Conservation (phyloP, 306 rosid genomes). For the Fragaria vesca region DNA sequence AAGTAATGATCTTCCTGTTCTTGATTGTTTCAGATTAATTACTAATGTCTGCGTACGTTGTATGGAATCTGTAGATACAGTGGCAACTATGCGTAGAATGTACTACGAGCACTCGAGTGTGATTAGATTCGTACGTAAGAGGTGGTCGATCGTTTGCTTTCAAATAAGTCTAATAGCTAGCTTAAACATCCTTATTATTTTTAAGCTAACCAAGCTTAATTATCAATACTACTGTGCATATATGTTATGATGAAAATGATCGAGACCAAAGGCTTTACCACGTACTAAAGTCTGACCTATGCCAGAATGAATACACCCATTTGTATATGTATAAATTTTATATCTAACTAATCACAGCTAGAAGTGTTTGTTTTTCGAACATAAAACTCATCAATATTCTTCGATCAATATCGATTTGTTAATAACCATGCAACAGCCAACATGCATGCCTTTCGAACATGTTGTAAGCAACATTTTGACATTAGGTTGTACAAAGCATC, state of each 20-base stretch:
- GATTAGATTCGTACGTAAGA: too few species aligned
- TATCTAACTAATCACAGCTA: too few species aligned
- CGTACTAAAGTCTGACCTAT: not conserved
- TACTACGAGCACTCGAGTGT: too few species aligned
- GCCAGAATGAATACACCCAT: not conserved
- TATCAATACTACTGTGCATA: not conserved
- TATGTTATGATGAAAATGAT: not conserved
- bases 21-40: too few species aligned
- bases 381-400: not conserved
- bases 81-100: too few species aligned
- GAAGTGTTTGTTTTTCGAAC: not conserved
- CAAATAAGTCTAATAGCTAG: not conserved
- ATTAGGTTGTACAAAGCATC: not conserved
- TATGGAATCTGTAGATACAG: too few species aligned
- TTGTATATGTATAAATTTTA: too few species aligned
- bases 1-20: too few species aligned
- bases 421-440: too few species aligned
- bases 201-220: not conserved
- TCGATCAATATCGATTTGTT: too few species aligned
- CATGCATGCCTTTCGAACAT: not conserved
- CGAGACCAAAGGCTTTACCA: not conserved
- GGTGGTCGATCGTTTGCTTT: not conserved
- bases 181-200: not conserved
- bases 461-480: not conserved
- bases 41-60: too few species aligned